Conservation (phyloP, 768 basidiomycete genomes). For the Boletus sensibilis region DNA sequence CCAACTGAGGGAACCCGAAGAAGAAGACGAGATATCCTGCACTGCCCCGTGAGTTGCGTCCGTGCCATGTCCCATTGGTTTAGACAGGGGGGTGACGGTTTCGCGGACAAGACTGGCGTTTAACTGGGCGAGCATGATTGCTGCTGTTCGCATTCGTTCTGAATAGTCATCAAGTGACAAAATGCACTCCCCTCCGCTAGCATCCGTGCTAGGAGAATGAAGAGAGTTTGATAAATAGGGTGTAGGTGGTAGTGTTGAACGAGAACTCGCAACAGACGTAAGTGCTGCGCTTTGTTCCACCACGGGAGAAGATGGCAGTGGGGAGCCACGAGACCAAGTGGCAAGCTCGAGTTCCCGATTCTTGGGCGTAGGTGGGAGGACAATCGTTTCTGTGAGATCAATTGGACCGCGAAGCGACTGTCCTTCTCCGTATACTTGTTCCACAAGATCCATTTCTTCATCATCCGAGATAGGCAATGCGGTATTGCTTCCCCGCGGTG, state of each 20-base stretch:
- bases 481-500: slow-evolving; percentile 23
- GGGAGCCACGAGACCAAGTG: slow-evolving; percentile 66
- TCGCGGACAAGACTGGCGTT: slow-evolving; percentile 76
- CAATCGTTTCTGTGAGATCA: slow-evolving; percentile 83
- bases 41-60: slow-evolving; percentile 1
- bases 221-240: not conserved
- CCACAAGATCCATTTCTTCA: slow-evolving; percentile 95
- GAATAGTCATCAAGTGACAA: slow-evolving; percentile 96
- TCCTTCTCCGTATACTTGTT: slow-evolving; percentile 87
- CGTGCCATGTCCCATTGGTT: slow-evolving; percentile 5
- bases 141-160: slow-evolving; percentile 96
- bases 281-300: slow-evolving; percentile 36
- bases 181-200: slow-evolving; percentile 12
- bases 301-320: slow-evolving; percentile 49
- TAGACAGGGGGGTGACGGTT: slow-evolving; percentile 32
- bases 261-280: slow-evolving; percentile 11
- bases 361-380: slow-evolving; percentile 78
- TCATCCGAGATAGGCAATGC: slow-evolving; percentile 42
- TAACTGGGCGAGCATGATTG: slow-evolving; percentile 96
- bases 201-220: not conserved
- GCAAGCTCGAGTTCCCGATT: slow-evolving; percentile 88
- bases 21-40: slow-evolving; percentile 14
- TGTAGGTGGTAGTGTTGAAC: slow-evolving; percentile 2
- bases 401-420: slow-evolving; percentile 68
- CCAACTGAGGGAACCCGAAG: slow-evolving; percentile 44